Conservation (phyloP, 768 basidiomycete genomes). For the Amanita rimosa region DNA sequence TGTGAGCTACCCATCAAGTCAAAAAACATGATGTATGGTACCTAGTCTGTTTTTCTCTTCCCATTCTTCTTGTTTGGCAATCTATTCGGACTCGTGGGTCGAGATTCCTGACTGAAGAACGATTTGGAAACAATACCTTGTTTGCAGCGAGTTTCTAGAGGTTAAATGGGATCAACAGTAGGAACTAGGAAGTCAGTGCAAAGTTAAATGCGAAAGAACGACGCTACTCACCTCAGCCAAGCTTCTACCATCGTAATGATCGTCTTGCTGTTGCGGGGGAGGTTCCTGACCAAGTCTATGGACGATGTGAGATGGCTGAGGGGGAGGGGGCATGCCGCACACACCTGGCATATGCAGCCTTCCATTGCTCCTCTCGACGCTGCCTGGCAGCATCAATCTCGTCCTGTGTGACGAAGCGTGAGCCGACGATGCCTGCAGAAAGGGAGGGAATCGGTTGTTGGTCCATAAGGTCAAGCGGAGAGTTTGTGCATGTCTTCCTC, state of each 20-base stretch:
- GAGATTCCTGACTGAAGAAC: constrained; percentile 6
- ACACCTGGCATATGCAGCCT: constrained; percentile 78
- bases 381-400: constrained; percentile 67
- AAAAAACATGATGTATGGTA: constrained; percentile 12
- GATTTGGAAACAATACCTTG: constrained; percentile 36
- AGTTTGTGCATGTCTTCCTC: constrained; percentile 17
- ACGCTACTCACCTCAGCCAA: constrained; percentile 67
- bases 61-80: constrained; percentile 90
- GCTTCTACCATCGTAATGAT: constrained; percentile 74
- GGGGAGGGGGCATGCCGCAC: not conserved
- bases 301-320: constrained; percentile 5
- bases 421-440: constrained; percentile 62
- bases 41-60: constrained; percentile 80
- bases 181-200: constrained; percentile 40
- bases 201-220: constrained; percentile 10
- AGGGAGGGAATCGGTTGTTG: constrained; percentile 60
- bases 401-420: constrained; percentile 72
- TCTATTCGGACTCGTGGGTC: constrained; percentile 26
- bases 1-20: constrained; percentile 6
- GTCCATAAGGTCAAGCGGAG: constrained; percentile 32
- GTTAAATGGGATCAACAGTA: constrained; percentile 29
- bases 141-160: constrained; percentile 83
- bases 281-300: constrained; percentile 75
- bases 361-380: constrained; percentile 77
- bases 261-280: constrained; percentile 56